Evolutionary conservation across 768 basidiomycete genomes (phyloP).

Genomic region (Rhizopogon vesiculosus): DNA sequence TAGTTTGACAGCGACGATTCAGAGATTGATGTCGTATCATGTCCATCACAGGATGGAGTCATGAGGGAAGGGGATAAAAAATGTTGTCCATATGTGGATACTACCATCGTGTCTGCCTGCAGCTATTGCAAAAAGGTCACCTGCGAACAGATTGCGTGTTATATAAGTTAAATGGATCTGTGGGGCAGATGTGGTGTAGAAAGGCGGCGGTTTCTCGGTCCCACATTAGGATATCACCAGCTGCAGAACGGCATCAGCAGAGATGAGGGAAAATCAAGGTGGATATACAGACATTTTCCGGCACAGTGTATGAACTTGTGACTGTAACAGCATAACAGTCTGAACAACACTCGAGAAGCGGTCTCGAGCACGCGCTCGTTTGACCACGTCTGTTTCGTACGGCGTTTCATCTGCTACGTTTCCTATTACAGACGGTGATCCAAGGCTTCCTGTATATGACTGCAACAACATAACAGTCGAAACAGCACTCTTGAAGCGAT

Average conservation of each 20-base stretch:
- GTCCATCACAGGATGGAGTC: neutral
- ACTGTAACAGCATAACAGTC: slow-evolving; percentile 41
- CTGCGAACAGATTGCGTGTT: slow-evolving; percentile 69
- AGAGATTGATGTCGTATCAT: neutral
- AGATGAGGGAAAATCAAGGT: neutral
- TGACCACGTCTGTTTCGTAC: slow-evolving; percentile 20
- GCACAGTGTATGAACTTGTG: slow-evolving; percentile 65
- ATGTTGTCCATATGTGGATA: slow-evolving; percentile 66
- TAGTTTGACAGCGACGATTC: slow-evolving; percentile 3
- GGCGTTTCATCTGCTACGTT: slow-evolving; percentile 8
- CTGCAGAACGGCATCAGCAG: slow-evolving; percentile 31
- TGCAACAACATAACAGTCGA: slow-evolving; percentile 44
- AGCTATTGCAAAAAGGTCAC: slow-evolving; percentile 48
- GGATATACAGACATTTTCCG: slow-evolving; percentile 51
- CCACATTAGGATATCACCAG: slow-evolving; percentile 83
- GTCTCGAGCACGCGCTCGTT: slow-evolving; percentile 24
- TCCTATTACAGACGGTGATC: neutral
- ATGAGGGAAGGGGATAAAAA: neutral
- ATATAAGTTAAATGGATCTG: slow-evolving; percentile 71
- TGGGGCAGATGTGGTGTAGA: slow-evolving; percentile 64
- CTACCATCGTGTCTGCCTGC: slow-evolving; percentile 76
- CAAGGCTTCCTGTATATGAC: neutral
- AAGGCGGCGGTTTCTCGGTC: slow-evolving; percentile 74
- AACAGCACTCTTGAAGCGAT: slow-evolving; percentile 38
- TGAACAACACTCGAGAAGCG: slow-evolving; percentile 41